phyloP scores from a whole-genome alignment of 1,139 yeast genomes.

The Scheffersomyces quercinus region DNA sequence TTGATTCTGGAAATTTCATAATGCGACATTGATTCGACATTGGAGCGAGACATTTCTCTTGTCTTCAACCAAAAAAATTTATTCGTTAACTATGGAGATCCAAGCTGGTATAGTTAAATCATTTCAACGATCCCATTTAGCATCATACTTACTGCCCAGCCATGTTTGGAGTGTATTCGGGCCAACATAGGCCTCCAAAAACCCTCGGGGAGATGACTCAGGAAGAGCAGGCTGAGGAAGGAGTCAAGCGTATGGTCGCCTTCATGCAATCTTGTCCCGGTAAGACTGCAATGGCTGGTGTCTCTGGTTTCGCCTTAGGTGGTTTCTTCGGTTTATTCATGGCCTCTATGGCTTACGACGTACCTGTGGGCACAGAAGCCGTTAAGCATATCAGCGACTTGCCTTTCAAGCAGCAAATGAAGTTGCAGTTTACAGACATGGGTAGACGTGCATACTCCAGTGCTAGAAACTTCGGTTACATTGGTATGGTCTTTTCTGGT shows the following conservation, averaged over 20 bases:
- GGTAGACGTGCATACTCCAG: conserved; percentile 80
- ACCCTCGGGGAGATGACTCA: conserved; percentile 73
- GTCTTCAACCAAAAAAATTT: too few relatives aligned
- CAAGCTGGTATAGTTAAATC: too few relatives aligned
- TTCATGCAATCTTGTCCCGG: conserved; percentile 96
- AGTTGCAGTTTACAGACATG: conserved; percentile 89
- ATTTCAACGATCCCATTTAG: too few relatives aligned
- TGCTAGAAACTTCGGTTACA: conserved; percentile 93
- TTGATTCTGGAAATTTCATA: too few relatives aligned
- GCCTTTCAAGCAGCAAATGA: conserved; percentile 92
- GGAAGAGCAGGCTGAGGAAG: conserved; percentile 90
- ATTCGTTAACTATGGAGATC: too few relatives aligned
- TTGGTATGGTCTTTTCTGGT: conserved; percentile 92
- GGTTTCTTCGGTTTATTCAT: conserved; percentile 95
- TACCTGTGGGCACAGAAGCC: conserved; percentile 65
- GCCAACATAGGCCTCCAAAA: conserved; percentile 32
- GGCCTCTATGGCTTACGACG: conserved; percentile 91
- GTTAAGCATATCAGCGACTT: conserved; percentile 66
- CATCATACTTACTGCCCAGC: not conserved
- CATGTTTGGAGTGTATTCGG: conserved; percentile 27
- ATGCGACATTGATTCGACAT: too few relatives aligned
- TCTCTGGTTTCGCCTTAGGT: conserved; percentile 91
- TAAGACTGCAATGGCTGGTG: conserved; percentile 88
- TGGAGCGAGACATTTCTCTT: too few relatives aligned
- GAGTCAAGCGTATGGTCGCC: conserved; percentile 80